Conservation (phyloP, 495 filamentous ascomycete genomes). For the Astrothelium subdiscretum region DNA sequence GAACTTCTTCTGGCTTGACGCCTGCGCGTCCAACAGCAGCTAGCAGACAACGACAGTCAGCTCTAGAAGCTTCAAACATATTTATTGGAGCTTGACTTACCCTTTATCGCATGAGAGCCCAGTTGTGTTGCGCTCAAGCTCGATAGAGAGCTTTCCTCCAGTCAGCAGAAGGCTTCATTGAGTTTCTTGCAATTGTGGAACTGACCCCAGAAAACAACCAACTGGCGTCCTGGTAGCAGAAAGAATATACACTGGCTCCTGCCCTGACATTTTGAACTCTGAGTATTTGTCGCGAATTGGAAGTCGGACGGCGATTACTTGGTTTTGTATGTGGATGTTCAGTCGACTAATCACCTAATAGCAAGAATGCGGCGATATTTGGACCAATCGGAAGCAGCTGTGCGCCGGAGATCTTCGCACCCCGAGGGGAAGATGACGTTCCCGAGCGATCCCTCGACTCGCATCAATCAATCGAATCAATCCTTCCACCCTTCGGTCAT, state of each 20-base stretch:
- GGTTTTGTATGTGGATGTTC: neutral
- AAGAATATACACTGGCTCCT: conserved; percentile 89
- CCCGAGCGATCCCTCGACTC: too few relatives aligned
- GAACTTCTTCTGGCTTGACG: conserved; percentile 72
- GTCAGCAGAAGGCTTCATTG: neutral
- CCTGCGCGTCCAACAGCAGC: conserved; percentile 77
- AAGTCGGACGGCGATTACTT: neutral
- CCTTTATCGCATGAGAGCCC: conserved; percentile 83
- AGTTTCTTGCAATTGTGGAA: neutral
- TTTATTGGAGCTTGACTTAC: conserved; percentile 33
- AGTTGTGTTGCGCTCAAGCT: conserved; percentile 77
- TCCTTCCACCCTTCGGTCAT: too few relatives aligned
- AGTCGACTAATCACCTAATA: neutral
- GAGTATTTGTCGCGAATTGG: neutral
- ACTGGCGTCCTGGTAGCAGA: conserved; percentile 82
- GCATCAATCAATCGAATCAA: too few relatives aligned
- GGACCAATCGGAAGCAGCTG: too few relatives aligned
- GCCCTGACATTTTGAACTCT: conserved; percentile 9
- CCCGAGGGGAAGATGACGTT: too few relatives aligned
- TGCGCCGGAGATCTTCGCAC: too few relatives aligned
- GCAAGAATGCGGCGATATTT: too few relatives aligned
- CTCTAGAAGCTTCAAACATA: conserved; percentile 3
- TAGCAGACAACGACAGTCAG: conserved; percentile 27
- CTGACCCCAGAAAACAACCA: conserved; percentile 85
- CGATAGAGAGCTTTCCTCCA: conserved; percentile 56